phyloP scores from a whole-genome alignment of 2,329 filamentous ascomycete genomes.

The Epichloe gansuensis region DNA sequence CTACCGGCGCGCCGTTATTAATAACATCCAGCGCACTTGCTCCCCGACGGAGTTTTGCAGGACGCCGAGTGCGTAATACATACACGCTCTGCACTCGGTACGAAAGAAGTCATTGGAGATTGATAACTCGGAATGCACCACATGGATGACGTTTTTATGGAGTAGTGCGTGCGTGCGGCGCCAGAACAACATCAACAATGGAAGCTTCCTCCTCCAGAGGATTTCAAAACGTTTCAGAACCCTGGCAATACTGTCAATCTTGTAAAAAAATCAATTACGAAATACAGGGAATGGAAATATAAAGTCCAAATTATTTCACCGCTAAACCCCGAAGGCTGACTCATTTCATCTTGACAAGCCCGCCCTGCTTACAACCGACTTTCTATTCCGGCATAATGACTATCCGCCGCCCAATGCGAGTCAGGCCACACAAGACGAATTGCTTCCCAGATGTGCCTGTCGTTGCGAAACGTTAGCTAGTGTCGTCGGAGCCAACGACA shows the following conservation, averaged over 20 bases:
- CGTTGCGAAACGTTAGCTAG: constrained; percentile 18
- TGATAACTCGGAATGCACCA: too few species aligned
- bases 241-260: too few species aligned
- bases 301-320: background rate
- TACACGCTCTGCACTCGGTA: too few species aligned
- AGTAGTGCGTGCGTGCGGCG: background rate
- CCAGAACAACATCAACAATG: too few species aligned
- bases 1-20: background rate
- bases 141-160: too few species aligned
- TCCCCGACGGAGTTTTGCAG: too few species aligned
- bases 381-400: constrained; percentile 57
- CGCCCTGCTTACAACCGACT: constrained; percentile 53
- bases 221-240: too few species aligned
- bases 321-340: background rate
- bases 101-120: too few species aligned
- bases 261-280: too few species aligned
- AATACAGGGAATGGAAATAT: background rate
- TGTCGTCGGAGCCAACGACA: background rate
- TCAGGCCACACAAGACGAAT: constrained; percentile 88
- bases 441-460: constrained; percentile 86
- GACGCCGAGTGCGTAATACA: too few species aligned
- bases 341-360: background rate
- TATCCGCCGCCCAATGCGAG: constrained; percentile 67
- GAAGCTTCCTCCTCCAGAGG: too few species aligned
- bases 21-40: too few species aligned